phyloP scores from a whole-genome alignment of 495 filamentous ascomycete species.

The Elaphomyces granulatus region DNA sequence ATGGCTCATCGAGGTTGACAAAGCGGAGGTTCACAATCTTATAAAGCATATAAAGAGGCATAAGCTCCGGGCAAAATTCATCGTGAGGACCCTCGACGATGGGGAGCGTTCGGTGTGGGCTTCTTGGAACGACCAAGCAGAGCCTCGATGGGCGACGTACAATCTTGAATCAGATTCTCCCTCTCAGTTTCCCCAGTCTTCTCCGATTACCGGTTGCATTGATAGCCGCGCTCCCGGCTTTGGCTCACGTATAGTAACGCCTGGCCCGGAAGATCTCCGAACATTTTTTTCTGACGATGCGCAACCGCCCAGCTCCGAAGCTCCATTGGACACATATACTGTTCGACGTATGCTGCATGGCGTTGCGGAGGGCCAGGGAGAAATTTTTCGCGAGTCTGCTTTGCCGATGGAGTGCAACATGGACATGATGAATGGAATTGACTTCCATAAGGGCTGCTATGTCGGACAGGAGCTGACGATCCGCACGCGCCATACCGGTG shows the following conservation, averaged over 20 bases:
- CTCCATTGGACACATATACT: slow-evolving; percentile 37
- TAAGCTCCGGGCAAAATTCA: slow-evolving; percentile 68
- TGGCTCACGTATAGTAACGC: slow-evolving; percentile 43
- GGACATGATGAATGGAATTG: slow-evolving; percentile 66
- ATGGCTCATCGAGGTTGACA: slow-evolving; percentile 77
- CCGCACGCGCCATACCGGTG: slow-evolving; percentile 81
- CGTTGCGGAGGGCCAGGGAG: slow-evolving; percentile 67
- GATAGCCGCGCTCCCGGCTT: slow-evolving; percentile 58
- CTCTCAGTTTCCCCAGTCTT: slow-evolving; percentile 9
- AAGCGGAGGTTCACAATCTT: slow-evolving; percentile 42
- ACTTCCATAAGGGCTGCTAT: slow-evolving; percentile 95
- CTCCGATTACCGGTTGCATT: slow-evolving; percentile 27
- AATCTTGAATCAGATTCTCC: slow-evolving; percentile 27
- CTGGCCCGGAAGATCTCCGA: slow-evolving; percentile 27
- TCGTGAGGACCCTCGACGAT: slow-evolving; percentile 44
- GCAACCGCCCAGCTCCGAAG: slow-evolving; percentile 20
- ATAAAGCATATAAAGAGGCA: slow-evolving; percentile 62
- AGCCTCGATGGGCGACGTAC: slow-evolving; percentile 33
- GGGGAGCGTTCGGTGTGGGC: slow-evolving; percentile 52
- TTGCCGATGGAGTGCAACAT: slow-evolving; percentile 75
- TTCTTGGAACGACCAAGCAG: slow-evolving; percentile 42
- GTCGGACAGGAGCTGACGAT: slow-evolving; percentile 94
- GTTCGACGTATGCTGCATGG: slow-evolving; percentile 63
- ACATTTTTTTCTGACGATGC: slow-evolving; percentile 23
- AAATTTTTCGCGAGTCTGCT: slow-evolving; percentile 53